phyloP scores from a whole-genome alignment of 1,139 yeast species.

The Zygoascus hellenicus region DNA sequence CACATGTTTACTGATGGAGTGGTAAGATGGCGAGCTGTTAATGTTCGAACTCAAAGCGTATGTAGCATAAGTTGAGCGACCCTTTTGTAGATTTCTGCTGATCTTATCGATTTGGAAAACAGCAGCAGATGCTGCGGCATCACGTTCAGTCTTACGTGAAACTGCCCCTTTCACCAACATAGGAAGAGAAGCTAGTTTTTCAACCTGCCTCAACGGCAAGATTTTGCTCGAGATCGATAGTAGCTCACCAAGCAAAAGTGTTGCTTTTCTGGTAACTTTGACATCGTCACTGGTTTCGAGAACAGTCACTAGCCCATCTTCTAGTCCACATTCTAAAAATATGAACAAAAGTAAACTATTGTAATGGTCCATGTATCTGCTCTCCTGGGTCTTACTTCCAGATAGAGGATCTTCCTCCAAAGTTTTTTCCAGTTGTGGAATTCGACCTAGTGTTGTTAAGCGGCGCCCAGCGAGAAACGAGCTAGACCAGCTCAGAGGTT shows the following conservation, averaged over 20 bases:
- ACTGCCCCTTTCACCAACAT: slow-evolving; percentile 31
- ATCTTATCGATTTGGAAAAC: slow-evolving; percentile 45
- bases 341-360: slow-evolving; percentile 53
- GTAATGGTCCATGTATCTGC: slow-evolving; percentile 45
- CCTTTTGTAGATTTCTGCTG: slow-evolving; percentile 38
- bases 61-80: slow-evolving; percentile 11
- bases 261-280: slow-evolving; percentile 51
- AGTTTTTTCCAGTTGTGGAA: slow-evolving; percentile 18
- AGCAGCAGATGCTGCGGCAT: slow-evolving; percentile 29
- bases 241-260: slow-evolving; percentile 58
- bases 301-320: slow-evolving; percentile 44
- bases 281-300: slow-evolving; percentile 45
- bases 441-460: slow-evolving; percentile 29
- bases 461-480: slow-evolving; percentile 35
- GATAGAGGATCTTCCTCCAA: background rate
- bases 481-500: slow-evolving; percentile 55
- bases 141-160: slow-evolving; percentile 15
- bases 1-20: slow-evolving; percentile 35
- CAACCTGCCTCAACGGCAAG: slow-evolving; percentile 41
- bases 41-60: background rate
- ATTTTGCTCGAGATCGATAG: slow-evolving; percentile 49
- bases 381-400: slow-evolving; percentile 10
- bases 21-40: slow-evolving; percentile 31
- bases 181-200: slow-evolving; percentile 30
- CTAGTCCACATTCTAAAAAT: slow-evolving; percentile 52